Evolutionary conservation across 768 basidiomycete species (phyloP).

Genomic region (Leccinum truebloodii): DNA sequence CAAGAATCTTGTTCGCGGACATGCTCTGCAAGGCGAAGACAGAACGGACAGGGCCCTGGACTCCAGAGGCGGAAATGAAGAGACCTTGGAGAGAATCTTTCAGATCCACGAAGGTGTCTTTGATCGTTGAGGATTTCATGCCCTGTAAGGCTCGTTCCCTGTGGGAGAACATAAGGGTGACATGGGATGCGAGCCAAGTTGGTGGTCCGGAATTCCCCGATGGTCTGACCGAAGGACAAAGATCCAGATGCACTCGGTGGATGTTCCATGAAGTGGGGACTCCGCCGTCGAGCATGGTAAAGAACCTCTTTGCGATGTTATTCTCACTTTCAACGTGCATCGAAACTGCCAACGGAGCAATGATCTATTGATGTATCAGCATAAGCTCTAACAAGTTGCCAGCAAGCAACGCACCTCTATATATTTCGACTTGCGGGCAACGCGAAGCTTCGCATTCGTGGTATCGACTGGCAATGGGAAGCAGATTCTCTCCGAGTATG

Average conservation of each 20-base stretch:
- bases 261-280: conserved; percentile 35
- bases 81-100: conserved; percentile 36
- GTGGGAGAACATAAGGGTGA: conserved; percentile 33
- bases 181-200: conserved; percentile 37
- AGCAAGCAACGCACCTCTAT: conserved; percentile 33
- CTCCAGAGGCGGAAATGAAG: conserved; percentile 29
- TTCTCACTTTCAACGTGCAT: conserved; percentile 20
- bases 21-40: conserved; percentile 22
- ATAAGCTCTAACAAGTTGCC: background rate
- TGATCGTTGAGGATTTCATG: background rate
- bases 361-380: conserved; percentile 18
- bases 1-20: conserved; percentile 26
- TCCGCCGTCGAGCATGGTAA: conserved; percentile 20
- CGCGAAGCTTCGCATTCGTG: conserved; percentile 38
- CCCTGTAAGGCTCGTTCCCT: conserved; percentile 27
- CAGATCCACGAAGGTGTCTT: conserved; percentile 32
- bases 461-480: conserved; percentile 49
- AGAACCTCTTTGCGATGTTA: conserved; percentile 29
- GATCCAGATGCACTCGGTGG: conserved; percentile 40
- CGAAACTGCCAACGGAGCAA: conserved; percentile 18
- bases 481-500: conserved; percentile 27
- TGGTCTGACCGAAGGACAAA: conserved; percentile 35
- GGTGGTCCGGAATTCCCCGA: conserved; percentile 7
- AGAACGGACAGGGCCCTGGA: conserved; percentile 17
- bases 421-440: conserved; percentile 58